Conservation (phyloP, 2,329 filamentous ascomycete species). For the Hypocreales sp. region DNA sequence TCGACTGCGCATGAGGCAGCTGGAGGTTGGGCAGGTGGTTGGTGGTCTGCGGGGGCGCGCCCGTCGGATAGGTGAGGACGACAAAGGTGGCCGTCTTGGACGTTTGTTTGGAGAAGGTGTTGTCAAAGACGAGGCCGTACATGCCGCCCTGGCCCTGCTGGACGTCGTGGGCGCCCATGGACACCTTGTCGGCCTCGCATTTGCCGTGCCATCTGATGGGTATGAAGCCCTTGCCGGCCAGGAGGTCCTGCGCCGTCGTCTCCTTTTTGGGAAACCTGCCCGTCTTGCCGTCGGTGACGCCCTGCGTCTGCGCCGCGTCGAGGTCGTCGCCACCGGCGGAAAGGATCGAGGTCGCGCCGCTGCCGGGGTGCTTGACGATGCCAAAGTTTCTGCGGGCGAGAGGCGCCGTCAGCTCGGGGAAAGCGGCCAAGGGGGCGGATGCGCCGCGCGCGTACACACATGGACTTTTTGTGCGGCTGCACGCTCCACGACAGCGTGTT, state of each 20-base stretch:
- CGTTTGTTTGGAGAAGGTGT: constrained; percentile 91
- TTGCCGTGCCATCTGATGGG: constrained; percentile 78
- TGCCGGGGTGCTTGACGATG: constrained; percentile 91
- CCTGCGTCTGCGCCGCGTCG: constrained; percentile 26
- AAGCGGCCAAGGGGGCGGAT: not conserved
- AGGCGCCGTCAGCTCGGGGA: constrained; percentile 5
- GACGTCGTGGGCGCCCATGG: constrained; percentile 79
- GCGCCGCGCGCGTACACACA: constrained; percentile 30
- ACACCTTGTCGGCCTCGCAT: constrained; percentile 92
- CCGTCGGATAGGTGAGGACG: constrained; percentile 82
- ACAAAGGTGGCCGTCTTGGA: constrained; percentile 94
- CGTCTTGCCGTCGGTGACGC: constrained; percentile 27
- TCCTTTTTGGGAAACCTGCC: constrained; percentile 40
- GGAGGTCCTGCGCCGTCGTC: constrained; percentile 44
- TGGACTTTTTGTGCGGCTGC: constrained; percentile 93
- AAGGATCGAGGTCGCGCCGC: constrained; percentile 34
- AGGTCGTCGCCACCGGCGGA: constrained; percentile 27
- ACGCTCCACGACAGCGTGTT: constrained; percentile 96
- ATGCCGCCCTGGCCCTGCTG: constrained; percentile 63
- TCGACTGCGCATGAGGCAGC: constrained; percentile 18
- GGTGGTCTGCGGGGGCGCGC: constrained; percentile 58
- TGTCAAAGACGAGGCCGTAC: constrained; percentile 95
- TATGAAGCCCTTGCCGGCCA: constrained; percentile 52
- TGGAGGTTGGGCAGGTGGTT: constrained; percentile 51
- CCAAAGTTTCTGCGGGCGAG: constrained; percentile 60